phyloP scores from a whole-genome alignment of 1,284 basidiomycete genomes.

The Cutaneotrichosporon sp. region DNA sequence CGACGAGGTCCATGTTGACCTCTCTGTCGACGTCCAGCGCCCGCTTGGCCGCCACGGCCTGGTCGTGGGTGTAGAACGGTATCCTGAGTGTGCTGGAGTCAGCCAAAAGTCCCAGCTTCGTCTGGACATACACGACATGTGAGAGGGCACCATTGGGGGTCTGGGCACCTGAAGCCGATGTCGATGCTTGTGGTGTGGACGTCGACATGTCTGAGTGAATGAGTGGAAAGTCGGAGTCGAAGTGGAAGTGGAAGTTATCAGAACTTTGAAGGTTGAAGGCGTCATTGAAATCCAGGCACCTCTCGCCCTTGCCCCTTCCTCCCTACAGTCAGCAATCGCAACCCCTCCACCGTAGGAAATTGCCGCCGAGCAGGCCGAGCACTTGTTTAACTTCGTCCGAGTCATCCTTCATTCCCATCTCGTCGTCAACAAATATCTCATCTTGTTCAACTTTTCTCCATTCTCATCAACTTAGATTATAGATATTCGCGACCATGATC shows the following conservation, averaged over 20 bases:
- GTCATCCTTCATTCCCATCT: not conserved
- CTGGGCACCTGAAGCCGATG: no score
- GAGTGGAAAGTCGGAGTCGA: not conserved
- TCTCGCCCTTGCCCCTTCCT: no score
- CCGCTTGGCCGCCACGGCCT: conserved; percentile 71
- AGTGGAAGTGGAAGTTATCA: not conserved
- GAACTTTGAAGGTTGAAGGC: no score
- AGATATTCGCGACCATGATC: conserved; percentile 50
- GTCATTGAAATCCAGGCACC: no score
- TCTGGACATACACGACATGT: not conserved
- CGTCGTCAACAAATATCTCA: no score
- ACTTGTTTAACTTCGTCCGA: not conserved
- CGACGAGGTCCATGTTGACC: conserved; percentile 70
- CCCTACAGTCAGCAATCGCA: no score
- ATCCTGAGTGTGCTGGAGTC: conserved; percentile 61
- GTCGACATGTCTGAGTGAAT: no score
- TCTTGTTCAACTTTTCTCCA: not conserved
- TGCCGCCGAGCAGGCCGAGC: not conserved
- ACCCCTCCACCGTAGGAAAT: no score
- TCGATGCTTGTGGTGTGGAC: not conserved
- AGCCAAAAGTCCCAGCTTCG: not conserved
- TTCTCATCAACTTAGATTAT: not conserved
- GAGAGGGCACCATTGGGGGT: not conserved
- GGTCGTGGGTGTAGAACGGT: conserved; percentile 65
- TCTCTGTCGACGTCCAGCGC: conserved; percentile 80